phyloP scores from a whole-genome alignment of 2,329 filamentous ascomycete genomes.

The Calonectria pseudoturangicola region DNA sequence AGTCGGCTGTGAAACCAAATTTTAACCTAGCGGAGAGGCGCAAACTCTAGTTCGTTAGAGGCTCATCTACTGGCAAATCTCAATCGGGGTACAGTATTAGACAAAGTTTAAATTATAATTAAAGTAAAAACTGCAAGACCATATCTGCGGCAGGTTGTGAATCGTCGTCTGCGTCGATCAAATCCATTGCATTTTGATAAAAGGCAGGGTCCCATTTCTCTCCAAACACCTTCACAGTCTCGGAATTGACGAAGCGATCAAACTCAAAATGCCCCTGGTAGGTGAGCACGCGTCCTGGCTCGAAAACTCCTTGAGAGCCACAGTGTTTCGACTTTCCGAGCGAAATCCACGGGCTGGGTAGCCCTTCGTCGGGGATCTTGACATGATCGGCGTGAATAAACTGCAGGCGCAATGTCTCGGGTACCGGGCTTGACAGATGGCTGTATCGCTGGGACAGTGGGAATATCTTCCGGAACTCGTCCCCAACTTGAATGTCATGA shows the following conservation, averaged over 20 bases:
- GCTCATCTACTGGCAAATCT: too few relatives aligned
- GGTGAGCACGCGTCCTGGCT: conserved; percentile 61
- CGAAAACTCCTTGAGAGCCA: conserved; percentile 61
- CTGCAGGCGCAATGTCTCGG: conserved; percentile 56
- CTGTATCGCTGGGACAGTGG: neutral
- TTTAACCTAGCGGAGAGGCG: neutral
- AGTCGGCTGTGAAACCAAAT: neutral
- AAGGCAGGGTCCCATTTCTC: conserved; percentile 41
- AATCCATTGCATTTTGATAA: conserved; percentile 31
- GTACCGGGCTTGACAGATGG: neutral
- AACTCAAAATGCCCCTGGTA: conserved; percentile 67
- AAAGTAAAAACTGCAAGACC: conserved; percentile 47
- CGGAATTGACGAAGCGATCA: conserved; percentile 62
- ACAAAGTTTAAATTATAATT: neutral
- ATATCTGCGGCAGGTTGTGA: conserved; percentile 45
- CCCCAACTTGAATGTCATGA: conserved; percentile 51
- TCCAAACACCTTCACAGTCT: conserved; percentile 61
- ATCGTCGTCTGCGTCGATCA: conserved; percentile 49
- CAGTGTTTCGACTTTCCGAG: conserved; percentile 57
- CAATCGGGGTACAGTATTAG: neutral
- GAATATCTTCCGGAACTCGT: conserved; percentile 47
- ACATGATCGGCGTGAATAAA: conserved; percentile 62
- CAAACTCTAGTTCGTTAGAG: neutral
- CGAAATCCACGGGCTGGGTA: conserved; percentile 43
- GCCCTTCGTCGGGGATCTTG: conserved; percentile 33